phyloP scores from a whole-genome alignment of 805 yeast species.

The Ogataea minuta region DNA sequence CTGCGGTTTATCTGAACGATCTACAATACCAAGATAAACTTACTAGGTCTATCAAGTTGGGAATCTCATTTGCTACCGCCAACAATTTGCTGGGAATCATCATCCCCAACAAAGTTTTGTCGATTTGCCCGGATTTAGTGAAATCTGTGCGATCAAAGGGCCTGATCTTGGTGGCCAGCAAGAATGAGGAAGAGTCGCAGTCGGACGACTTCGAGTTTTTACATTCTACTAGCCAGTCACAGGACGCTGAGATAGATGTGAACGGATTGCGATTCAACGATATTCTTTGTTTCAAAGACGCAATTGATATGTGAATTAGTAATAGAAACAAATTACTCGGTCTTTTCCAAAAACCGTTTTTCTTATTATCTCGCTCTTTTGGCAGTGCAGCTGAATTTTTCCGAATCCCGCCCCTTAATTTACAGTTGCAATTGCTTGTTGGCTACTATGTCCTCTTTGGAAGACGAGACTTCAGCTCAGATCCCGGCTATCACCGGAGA shows the following conservation, averaged over 20 bases:
- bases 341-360: not conserved
- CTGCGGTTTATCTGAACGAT: constrained; percentile 33
- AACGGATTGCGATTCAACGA: constrained; percentile 69
- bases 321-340: constrained; percentile 1
- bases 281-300: constrained; percentile 64
- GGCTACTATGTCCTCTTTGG: constrained; percentile 3
- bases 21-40: constrained; percentile 39
- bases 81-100: constrained; percentile 86
- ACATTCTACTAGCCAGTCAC: constrained; percentile 8
- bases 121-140: constrained; percentile 71
- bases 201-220: constrained; percentile 7
- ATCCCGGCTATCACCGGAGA: constrained; percentile 62
- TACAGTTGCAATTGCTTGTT: not conserved
- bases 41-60: constrained; percentile 76
- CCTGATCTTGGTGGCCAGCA: constrained; percentile 65
- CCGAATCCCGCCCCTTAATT: not conserved
- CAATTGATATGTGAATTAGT: constrained; percentile 36
- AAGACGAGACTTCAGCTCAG: constrained; percentile 3
- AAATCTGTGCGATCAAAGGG: constrained; percentile 79
- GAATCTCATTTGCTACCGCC: constrained; percentile 71
- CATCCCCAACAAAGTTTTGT: constrained; percentile 66
- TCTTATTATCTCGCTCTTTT: not conserved
- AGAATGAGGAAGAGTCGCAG: constrained; percentile 18
- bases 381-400: constrained; percentile 9
- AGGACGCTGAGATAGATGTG: constrained; percentile 39